Evolutionary conservation across 1,284 basidiomycete species (phyloP).

Genomic region (Papiliotrema fonsecae): DNA sequence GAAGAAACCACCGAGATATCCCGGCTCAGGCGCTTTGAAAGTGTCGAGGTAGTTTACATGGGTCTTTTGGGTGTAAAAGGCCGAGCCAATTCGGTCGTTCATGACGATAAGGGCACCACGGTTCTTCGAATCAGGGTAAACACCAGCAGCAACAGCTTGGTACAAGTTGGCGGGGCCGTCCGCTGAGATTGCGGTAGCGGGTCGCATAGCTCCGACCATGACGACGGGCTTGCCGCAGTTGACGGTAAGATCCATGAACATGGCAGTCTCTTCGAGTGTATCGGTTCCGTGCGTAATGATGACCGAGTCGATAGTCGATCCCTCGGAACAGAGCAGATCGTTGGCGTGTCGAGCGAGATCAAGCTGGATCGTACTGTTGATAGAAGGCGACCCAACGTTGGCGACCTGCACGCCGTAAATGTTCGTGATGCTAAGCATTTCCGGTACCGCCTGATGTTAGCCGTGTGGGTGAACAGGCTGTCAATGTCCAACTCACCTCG

Average conservation of each 20-base stretch:
- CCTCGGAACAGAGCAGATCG: constrained; percentile 12
- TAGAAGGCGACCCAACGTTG: constrained; percentile 16
- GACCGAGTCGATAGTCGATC: constrained; percentile 12
- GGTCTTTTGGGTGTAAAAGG: constrained; percentile 36
- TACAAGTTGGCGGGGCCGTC: constrained; percentile 40
- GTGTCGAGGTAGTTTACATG: constrained; percentile 32
- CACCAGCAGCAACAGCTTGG: constrained; percentile 30
- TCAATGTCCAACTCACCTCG: constrained; percentile 4
- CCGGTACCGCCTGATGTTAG: constrained; percentile 21
- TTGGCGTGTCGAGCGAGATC: constrained; percentile 16
- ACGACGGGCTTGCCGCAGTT: constrained; percentile 35
- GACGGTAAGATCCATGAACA: constrained; percentile 15
- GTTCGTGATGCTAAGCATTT: constrained; percentile 25
- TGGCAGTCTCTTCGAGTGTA: constrained; percentile 37
- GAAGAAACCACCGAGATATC: constrained; percentile 28
- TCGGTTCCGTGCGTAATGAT: constrained; percentile 25
- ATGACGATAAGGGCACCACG: constrained; percentile 35
- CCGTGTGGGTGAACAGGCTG: too few species aligned
- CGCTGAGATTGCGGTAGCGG: constrained; percentile 30
- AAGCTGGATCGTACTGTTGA: constrained; percentile 20
- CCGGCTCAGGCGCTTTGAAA: constrained; percentile 35
- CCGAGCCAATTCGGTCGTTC: constrained; percentile 38
- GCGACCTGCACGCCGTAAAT: constrained; percentile 27
- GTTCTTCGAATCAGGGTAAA: constrained; percentile 16
- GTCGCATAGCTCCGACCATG: constrained; percentile 44